Percentiles rank a stretch among this genome's conserved stretches.
Conservation (phyloP, 805 yeast species). For the Kurtzmaniella cleridarum region DNA sequence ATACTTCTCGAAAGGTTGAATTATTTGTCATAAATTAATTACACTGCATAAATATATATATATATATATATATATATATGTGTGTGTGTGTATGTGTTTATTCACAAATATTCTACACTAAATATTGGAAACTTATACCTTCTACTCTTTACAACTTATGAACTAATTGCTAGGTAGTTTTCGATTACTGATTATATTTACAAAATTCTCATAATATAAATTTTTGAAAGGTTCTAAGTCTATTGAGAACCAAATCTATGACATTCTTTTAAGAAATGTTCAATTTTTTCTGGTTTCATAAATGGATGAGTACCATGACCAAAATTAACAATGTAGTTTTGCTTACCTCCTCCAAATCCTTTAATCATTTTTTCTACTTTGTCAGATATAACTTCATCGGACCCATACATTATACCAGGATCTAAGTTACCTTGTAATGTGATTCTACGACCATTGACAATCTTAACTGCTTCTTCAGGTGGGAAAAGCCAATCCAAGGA, state of each 20-base stretch:
- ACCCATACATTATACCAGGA: conserved; percentile 92
- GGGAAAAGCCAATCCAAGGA: conserved; percentile 89
- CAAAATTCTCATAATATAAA: neutral
- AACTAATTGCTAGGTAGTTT: no score
- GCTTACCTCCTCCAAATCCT: conserved; percentile 93
- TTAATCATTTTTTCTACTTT: conserved; percentile 85
- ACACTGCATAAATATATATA: no score
- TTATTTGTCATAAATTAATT: no score
- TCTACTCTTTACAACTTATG: no score
- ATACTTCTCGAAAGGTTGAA: no score
- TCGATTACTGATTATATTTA: no score
- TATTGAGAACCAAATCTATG: conserved; percentile 65
- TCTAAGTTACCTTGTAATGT: conserved; percentile 92
- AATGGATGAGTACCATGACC: conserved; percentile 99
- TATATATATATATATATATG: no score
- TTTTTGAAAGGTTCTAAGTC: neutral
- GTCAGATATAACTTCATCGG: conserved; percentile 69
- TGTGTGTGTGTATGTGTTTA: no score
- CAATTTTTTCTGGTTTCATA: conserved; percentile 89
- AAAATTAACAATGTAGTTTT: conserved; percentile 86
- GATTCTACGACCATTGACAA: conserved; percentile 66
- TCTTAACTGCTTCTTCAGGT: conserved; percentile 78
- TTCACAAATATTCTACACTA: no score
- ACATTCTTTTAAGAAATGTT: conserved; percentile 80
- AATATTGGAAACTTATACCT: no score